These are phyloP conservation scores for Leptodermis oblonga DNA, from an alignment of 257 asterid species.

Conservation along the genomic window DNA sequence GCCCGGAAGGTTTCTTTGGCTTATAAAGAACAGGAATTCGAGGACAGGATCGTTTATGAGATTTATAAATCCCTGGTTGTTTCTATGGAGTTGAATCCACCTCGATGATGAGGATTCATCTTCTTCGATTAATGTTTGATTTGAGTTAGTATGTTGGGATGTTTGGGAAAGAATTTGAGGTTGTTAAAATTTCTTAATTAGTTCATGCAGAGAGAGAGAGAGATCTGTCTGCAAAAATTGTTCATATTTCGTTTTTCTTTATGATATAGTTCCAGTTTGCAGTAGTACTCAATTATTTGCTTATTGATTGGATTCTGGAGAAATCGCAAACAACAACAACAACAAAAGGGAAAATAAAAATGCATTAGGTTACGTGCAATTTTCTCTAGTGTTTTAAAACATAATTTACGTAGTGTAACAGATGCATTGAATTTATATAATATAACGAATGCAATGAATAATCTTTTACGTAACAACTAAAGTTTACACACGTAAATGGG, in stretches of 20 bases:
- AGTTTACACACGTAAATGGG: too few relatives aligned
- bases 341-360: too few relatives aligned
- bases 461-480: too few relatives aligned
- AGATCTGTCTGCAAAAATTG: neutral
- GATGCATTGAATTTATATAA: too few relatives aligned
- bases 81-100: slow-evolving; percentile 49
- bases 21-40: slow-evolving; percentile 41
- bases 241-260: neutral
- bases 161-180: neutral
- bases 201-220: neutral
- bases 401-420: too few relatives aligned
- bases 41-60: slow-evolving; percentile 61
- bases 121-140: neutral
- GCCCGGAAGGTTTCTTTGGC: slow-evolving; percentile 17
- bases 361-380: too few relatives aligned
- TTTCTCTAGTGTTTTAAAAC: too few relatives aligned
- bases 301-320: neutral
- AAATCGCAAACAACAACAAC: neutral
- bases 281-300: neutral
- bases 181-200: neutral
- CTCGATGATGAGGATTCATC: neutral
- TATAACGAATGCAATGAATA: too few relatives aligned
- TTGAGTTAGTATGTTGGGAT: neutral
- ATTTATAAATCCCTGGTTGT: slow-evolving; percentile 64
- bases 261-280: neutral